Evolutionary conservation across 2,329 filamentous ascomycete species (phyloP).

Genomic region (Neurospora crassa): DNA sequence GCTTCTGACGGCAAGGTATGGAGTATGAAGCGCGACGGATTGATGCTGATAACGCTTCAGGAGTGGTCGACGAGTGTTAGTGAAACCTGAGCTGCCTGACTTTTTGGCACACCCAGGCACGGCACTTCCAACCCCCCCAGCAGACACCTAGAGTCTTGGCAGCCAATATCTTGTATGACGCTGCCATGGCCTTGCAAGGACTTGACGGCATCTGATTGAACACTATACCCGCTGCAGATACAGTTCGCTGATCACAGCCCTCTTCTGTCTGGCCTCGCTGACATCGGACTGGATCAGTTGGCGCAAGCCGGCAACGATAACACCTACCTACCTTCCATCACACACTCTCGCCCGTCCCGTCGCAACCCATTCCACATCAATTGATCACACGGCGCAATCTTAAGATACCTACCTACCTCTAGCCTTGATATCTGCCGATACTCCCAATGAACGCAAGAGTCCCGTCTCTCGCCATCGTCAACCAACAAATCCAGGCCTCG

Average conservation of each 20-base stretch:
- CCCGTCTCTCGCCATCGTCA: background rate
- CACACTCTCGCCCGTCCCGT: background rate
- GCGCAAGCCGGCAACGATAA: background rate
- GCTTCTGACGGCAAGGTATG: background rate
- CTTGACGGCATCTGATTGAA: background rate
- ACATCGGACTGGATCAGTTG: background rate
- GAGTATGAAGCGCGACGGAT: background rate
- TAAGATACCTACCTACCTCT: too few species aligned
- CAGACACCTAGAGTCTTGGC: background rate
- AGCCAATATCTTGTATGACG: background rate
- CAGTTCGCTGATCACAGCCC: background rate
- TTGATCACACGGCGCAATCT: background rate
- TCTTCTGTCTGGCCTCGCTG: background rate
- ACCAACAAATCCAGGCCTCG: background rate
- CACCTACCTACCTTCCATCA: background rate
- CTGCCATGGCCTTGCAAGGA: background rate
- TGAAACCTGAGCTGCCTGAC: background rate
- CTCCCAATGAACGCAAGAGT: background rate
- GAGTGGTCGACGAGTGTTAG: background rate
- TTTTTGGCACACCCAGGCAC: background rate
- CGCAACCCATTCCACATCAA: background rate
- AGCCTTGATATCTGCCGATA: background rate
- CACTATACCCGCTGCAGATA: background rate
- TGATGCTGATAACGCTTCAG: background rate
- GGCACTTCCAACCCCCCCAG: background rate